Evolutionary conservation across 352 stramenopile genomes (phyloP), one percentile per base, ranked within the genome.

Genomic region (Globisporangium carolinianum): DNA sequence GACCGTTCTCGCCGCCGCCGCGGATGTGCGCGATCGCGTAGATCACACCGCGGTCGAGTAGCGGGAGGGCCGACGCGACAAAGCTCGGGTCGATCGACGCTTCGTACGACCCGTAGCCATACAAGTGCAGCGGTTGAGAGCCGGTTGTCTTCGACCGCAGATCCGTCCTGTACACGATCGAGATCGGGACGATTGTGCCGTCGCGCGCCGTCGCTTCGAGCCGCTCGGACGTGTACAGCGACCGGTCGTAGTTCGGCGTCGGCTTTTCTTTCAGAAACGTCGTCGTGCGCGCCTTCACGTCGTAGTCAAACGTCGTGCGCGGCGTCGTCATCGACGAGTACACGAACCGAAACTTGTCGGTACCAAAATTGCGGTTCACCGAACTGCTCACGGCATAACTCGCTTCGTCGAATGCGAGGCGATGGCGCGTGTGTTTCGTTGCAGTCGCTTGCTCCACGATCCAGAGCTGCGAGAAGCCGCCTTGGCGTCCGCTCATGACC

Each of bases 21-120:
- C 97, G 82, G 61, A 99, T 95, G 78, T 99, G 97, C 49, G 96
- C 97, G 55, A 99, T 97, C 1, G 84, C 96, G 69, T 98, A 99
- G 46, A 98, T 87, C 36, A 99, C 86, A 49, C 96, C 97, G 51
- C 96, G 80, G 70, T 99, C 94, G 36, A 99, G 73, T 47, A 99
- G 62, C 36, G 96, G 79, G 12, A 99, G 66, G 51, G 93, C 88
- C n/a, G 87, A 92, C 8, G 79, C 66, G 37, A 86, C 67, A 66
- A 99, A 99, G 53, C 77, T 89, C 24, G 95, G 83, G 24, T 99
- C 96, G 15, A 97, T 97, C 56, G 80, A 96, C 46, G 83, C 80
- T 57, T 97, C 96, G 69, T 99, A 99, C 24, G 84, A 96, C 12
- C 96, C 96, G 74, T 99, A 99, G 54, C 94, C 93, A 63, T 98